phyloP scores from a whole-genome alignment of 2,329 filamentous ascomycete species.

The Colletotrichum sp. region DNA sequence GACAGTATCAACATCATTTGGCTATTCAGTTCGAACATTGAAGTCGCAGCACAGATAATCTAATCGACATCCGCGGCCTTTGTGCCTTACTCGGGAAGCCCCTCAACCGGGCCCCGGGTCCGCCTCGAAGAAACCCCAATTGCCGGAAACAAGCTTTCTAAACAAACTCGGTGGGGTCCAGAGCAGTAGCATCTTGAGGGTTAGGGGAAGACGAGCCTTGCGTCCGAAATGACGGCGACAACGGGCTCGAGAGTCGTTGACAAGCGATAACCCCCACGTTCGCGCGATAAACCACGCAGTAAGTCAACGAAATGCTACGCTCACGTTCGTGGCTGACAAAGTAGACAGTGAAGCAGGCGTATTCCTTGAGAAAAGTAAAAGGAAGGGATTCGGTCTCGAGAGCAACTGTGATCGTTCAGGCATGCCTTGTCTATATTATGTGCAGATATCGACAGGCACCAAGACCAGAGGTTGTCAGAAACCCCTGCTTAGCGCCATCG shows the following conservation, averaged over 20 bases:
- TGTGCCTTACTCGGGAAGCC: background rate
- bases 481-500: conserved; percentile 21
- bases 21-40: background rate
- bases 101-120: background rate
- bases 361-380: background rate
- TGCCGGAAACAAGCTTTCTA: conserved; percentile 15
- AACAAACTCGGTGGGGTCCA: background rate
- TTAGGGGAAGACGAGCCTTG: background rate
- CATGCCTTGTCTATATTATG: conserved; percentile 24
- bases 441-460: conserved; percentile 24
- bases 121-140: background rate
- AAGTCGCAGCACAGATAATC: background rate
- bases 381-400: conserved; percentile 1
- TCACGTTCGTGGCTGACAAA: background rate
- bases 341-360: background rate
- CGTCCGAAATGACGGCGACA: background rate
- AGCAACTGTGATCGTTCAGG: conserved; percentile 22
- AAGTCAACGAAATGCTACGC: background rate
- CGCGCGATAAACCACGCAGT: background rate
- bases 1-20: background rate
- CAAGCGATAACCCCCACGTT: background rate
- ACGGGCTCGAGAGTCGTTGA: background rate
- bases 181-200: background rate
- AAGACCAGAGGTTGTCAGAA: conserved; percentile 9
- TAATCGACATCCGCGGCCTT: background rate